These are phyloP conservation scores for Pichia sp. DNA, from an alignment of 1,139 yeast genomes.

Conservation along the genomic window DNA sequence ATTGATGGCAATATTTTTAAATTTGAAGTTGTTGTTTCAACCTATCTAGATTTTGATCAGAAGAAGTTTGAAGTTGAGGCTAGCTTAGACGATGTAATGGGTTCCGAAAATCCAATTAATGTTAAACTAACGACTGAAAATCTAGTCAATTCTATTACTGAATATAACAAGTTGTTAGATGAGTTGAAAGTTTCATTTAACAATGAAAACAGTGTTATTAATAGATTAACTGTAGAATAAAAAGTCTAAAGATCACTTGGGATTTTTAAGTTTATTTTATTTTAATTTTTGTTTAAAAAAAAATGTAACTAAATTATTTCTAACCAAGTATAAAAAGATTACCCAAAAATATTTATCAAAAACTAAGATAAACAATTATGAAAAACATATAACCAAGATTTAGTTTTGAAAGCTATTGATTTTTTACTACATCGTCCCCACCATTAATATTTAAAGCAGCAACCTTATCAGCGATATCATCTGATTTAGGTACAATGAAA, in stretches of 20 bases:
- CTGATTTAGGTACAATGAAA: background rate
- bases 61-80: slow-evolving; percentile 1
- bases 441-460: background rate
- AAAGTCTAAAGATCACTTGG: background rate
- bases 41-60: too few species aligned
- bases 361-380: background rate
- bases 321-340: too few species aligned
- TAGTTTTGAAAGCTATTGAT: too few species aligned
- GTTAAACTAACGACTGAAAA: background rate
- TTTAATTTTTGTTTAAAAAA: too few species aligned
- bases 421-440: background rate
- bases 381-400: too few species aligned
- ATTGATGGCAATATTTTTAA: background rate
- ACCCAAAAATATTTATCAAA: background rate
- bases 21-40: slow-evolving; percentile 2
- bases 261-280: too few species aligned
- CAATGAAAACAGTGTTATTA: slow-evolving; percentile 6
- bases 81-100: slow-evolving; percentile 6
- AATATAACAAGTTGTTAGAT: background rate
- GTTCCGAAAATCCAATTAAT: background rate
- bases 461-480: background rate
- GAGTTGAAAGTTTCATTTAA: background rate
- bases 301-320: background rate
- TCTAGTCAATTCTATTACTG: background rate
- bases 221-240: slow-evolving; percentile 5